Evolutionary conservation across 257 asterid species (phyloP).

Genomic region (Ehretia macrophylla): DNA sequence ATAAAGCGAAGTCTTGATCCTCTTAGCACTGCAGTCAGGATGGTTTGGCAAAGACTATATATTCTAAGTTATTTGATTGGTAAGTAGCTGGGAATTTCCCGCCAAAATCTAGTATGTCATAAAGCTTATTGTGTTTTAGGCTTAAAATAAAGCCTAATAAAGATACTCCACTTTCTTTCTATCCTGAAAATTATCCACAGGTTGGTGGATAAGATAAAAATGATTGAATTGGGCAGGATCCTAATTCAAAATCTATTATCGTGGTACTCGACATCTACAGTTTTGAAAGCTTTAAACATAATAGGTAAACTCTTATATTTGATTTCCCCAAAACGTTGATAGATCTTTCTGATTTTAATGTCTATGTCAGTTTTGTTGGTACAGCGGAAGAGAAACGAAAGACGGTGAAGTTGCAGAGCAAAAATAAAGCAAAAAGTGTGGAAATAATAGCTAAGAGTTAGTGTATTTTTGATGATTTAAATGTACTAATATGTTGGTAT

Average conservation of each 20-base stretch:
- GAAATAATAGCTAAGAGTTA: too few relatives aligned
- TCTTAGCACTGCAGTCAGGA: constrained; percentile 80
- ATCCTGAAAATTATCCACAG: constrained; percentile 35
- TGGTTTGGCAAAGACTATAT: constrained; percentile 89
- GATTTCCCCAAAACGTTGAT: background rate
- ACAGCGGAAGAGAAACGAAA: too few relatives aligned
- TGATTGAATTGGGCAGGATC: constrained; percentile 87
- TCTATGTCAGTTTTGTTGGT: background rate
- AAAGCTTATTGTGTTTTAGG: background rate
- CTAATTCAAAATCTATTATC: constrained; percentile 63
- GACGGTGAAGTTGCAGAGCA: too few relatives aligned
- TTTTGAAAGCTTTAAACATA: constrained; percentile 93
- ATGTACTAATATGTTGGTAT: too few relatives aligned
- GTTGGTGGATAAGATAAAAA: constrained; percentile 96
- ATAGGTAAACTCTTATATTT: constrained; percentile 47
- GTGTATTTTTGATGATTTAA: too few relatives aligned
- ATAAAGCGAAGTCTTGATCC: constrained; percentile 98
- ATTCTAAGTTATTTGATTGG: constrained; percentile 96
- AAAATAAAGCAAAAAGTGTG: too few relatives aligned
- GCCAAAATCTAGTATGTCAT: constrained; percentile 5
- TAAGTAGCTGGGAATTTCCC: constrained; percentile 28
- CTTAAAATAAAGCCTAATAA: background rate
- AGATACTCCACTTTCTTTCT: background rate
- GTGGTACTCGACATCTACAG: constrained; percentile 97
- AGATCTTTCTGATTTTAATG: background rate